A percentile compares a stretch with the other conserved stretches of the same genome.
These are phyloP conservation scores for Neltuma alba DNA, from an alignment of 306 rosid genomes.

Conservation along the genomic window DNA sequence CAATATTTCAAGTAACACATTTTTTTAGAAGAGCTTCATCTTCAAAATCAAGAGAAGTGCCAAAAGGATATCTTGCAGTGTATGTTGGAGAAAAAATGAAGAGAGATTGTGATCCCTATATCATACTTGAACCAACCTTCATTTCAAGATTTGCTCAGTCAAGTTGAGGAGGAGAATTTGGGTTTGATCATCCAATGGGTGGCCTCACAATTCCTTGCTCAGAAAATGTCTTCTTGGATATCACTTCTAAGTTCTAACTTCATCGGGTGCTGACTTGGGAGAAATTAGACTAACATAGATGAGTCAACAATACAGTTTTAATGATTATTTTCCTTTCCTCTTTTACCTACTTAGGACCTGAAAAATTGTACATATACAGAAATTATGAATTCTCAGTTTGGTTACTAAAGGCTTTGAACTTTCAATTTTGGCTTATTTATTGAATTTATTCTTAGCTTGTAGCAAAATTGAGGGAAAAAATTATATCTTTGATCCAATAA, in stretches of 20 bases:
- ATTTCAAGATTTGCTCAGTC: conserved; percentile 35
- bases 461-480: neutral
- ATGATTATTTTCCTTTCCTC: neutral
- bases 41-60: conserved; percentile 19
- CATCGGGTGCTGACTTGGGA: neutral
- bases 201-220: conserved; percentile 40
- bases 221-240: conserved; percentile 31
- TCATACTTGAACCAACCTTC: conserved; percentile 41
- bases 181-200: conserved; percentile 41
- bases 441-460: neutral
- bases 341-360: neutral
- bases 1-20: conserved; percentile 18
- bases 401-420: neutral
- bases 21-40: neutral
- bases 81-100: conserved; percentile 48
- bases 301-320: neutral
- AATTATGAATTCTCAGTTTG: neutral
- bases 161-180: conserved; percentile 38
- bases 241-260: conserved; percentile 19
- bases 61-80: conserved; percentile 41
- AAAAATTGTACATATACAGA: neutral
- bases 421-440: neutral
- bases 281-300: neutral
- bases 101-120: conserved; percentile 37
- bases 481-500: neutral